These are phyloP conservation scores for Fusarium brachygibbosum DNA, from an alignment of 2,329 filamentous ascomycete genomes.

Conservation along the genomic window DNA sequence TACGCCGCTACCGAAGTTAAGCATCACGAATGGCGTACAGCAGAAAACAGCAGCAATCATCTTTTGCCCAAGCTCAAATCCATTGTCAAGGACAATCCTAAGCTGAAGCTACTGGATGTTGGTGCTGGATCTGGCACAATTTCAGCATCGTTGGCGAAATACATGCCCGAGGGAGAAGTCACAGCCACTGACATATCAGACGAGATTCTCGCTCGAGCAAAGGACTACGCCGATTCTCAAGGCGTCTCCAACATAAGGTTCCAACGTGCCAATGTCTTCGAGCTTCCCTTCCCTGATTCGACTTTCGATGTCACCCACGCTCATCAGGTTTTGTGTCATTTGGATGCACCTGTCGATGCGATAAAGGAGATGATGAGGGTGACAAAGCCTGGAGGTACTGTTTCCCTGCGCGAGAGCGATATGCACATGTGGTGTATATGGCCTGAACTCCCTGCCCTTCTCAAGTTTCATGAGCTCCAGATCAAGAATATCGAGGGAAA, in stretches of 20 bases:
- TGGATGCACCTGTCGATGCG: slow-evolving; percentile 53
- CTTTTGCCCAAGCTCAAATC: slow-evolving; percentile 57
- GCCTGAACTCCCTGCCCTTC: slow-evolving; percentile 46
- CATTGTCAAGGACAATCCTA: slow-evolving; percentile 45
- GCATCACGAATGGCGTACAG: slow-evolving; percentile 58
- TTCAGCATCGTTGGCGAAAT: slow-evolving; percentile 58
- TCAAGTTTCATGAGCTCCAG: slow-evolving; percentile 44
- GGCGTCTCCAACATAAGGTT: slow-evolving; percentile 49
- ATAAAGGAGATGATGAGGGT: slow-evolving; percentile 60
- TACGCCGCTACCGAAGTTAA: slow-evolving; percentile 46
- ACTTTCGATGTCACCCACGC: slow-evolving; percentile 60
- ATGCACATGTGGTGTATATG: slow-evolving; percentile 51
- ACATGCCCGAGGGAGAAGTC: slow-evolving; percentile 57
- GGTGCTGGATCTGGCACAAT: slow-evolving; percentile 66
- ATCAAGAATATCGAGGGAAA: slow-evolving; percentile 40
- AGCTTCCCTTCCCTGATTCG: slow-evolving; percentile 56
- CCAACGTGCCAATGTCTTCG: slow-evolving; percentile 48
- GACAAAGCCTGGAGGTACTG: slow-evolving; percentile 58
- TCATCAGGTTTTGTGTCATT: slow-evolving; percentile 60
- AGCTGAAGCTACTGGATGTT: slow-evolving; percentile 60
- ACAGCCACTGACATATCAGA: slow-evolving; percentile 52
- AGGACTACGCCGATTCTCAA: slow-evolving; percentile 38
- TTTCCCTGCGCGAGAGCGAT: slow-evolving; percentile 55
- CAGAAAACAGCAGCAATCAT: slow-evolving; percentile 59
- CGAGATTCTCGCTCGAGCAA: slow-evolving; percentile 50